Conservation (phyloP, 2,329 filamentous ascomycete genomes). For the Microcyclosporella mali region DNA sequence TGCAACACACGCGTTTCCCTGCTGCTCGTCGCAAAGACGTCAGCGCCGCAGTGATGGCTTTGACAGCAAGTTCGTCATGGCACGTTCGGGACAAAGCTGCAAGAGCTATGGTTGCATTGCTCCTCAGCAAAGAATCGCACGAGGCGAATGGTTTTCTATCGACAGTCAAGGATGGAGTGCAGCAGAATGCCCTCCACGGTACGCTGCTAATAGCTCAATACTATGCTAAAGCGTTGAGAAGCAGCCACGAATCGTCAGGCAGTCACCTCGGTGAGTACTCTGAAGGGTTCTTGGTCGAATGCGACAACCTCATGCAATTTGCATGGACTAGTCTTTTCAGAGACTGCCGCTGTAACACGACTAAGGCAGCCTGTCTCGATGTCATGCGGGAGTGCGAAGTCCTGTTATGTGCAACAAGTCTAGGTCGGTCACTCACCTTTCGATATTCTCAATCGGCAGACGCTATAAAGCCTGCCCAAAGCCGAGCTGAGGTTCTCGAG, state of each 20-base stretch:
- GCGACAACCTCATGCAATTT: neutral
- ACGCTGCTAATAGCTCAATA: slow-evolving; percentile 28
- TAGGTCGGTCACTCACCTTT: no score
- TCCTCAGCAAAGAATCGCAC: slow-evolving; percentile 1
- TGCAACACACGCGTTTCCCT: slow-evolving; percentile 65
- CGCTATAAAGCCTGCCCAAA: no score
- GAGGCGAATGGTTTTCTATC: neutral
- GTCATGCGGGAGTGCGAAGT: slow-evolving; percentile 18
- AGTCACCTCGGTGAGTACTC: neutral
- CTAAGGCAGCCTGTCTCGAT: slow-evolving; percentile 28
- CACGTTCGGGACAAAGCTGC: slow-evolving; percentile 77
- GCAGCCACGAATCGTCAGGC: neutral
- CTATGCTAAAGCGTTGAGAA: slow-evolving; percentile 9
- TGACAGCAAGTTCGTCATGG: slow-evolving; percentile 67
- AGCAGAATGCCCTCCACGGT: slow-evolving; percentile 31
- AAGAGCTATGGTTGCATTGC: slow-evolving; percentile 51
- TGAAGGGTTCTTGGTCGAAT: no score
- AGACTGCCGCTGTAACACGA: neutral
- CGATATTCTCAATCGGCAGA: no score
- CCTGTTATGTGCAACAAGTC: no score
- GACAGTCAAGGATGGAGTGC: neutral
- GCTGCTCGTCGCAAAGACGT: slow-evolving; percentile 51
- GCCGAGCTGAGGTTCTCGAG: no score
- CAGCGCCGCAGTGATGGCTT: slow-evolving; percentile 52
- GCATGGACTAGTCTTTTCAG: neutral